Evolutionary conservation across 75 land plant genomes (phyloP), one percentile per base, ranked within the genome.

Genomic region (Azolla pinnata): DNA sequence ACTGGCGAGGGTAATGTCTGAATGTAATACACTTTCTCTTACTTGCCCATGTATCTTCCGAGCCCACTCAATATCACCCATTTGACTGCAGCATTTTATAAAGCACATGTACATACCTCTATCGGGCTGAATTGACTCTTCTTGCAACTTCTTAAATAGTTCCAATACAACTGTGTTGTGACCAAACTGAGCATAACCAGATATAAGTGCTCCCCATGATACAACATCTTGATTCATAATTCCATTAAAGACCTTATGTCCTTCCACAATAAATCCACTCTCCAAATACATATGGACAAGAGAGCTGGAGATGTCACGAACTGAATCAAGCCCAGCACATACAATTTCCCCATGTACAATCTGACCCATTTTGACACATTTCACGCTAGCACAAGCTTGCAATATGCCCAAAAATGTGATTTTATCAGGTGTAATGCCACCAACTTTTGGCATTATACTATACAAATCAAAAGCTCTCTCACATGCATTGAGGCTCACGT

Each of bases 1-100:
- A 61, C 68, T 72, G n/a, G 69, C 77, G 2, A 82, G 67, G 61
- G 59, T 74, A 61, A 64, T 52, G 56, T 84, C 79, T 14, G 57
- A 54, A 18, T 47, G 48, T 18, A 72, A 57, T 20, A 74, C 77
- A 51, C 26, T 60, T 57, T 70, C 72, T 2, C 67, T 61, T 10
- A 56, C 71, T 27, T 33, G 67, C 44, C 71, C 78, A 62, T 82
- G 89, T 4, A 85, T 31, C 19, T 7, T 33, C 44, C 52, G 58
- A 0, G 83, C 85, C 28, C 68, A 33, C 28, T 72, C 38, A n/a
- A 69, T 17, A 57, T 66, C 58, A 21, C 33, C 62, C n/a, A 69
- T 28, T 14, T 51, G 49, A 0, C 49, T 34, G 61, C 88, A 75
- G 19, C 69, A 80, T 30, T 57, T 57, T 1, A 81, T 38, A 0